Evolutionary conservation across 2,329 filamentous ascomycete genomes (phyloP), one percentile per base, ranked within the genome.

Genomic region (Sphaerostilbella broomeana): DNA sequence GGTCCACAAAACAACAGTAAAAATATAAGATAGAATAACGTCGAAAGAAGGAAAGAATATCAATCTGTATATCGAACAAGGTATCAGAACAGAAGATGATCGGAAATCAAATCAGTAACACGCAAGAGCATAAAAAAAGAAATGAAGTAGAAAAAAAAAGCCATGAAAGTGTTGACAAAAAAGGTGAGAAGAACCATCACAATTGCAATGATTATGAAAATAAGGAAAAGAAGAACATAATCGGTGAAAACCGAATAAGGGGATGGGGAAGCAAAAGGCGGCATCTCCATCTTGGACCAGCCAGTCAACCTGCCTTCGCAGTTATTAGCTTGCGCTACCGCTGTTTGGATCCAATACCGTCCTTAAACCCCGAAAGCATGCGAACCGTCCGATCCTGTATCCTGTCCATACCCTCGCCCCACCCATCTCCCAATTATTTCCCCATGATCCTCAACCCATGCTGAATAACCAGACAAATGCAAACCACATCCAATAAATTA

Each of bases 61-160:
- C 46, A 61, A 54, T 63, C 56, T 61, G 60, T 72, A 70, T 72
- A 71, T 75, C 65, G 70, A 74, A 75, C 72, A 75, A 75, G 71
- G 72, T 75, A 75, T 75, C 68, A 69, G 68, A 63, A 57, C 61
- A 52, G 55, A 51, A 48, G 49, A 42, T 38, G 49, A 33, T 38
- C 51, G 47, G 54, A 41, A 50, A 37, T 43, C 34, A 15, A 40
- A 35, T 30, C 48, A 51, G 46, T 51, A 49, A 42, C 47, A 51
- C 40, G 13, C 46, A 29, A 19, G 34, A 54, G 36, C 47, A 51
- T 43, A 50, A 44, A 45, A 45, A 41, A 47, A 51, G 43, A 54
- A 47, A 48, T 39, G 35, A 18, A 41, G 35, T 13, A 28, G 38
- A 40, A 15, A 41, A 43, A 42, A 35, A 21, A 32, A 47, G 28